Evolutionary conservation across 1,284 basidiomycete genomes (phyloP).

Genomic region (Agaricales sp.): DNA sequence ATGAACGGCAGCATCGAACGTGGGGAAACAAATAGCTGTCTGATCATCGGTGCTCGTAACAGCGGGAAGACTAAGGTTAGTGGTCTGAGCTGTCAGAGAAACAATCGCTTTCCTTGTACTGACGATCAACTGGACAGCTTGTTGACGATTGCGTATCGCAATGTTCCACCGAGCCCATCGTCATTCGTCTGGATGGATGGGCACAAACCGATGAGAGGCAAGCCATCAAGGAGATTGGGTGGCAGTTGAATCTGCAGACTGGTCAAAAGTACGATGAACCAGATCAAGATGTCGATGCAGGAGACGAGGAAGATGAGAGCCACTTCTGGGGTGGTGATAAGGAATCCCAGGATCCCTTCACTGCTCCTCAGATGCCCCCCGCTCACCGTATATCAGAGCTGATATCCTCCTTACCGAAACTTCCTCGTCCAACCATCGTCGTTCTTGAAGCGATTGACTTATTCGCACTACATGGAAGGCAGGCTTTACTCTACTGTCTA

Average conservation of each 20-base stretch:
- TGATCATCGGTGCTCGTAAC: conserved; percentile 74
- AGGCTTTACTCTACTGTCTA: conserved; percentile 85
- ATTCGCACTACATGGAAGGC: conserved; percentile 81
- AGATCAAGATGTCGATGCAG: conserved; percentile 23
- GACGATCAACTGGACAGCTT: conserved; percentile 6
- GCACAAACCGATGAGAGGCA: conserved; percentile 77
- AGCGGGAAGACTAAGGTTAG: conserved; percentile 78
- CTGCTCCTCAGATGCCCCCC: not conserved
- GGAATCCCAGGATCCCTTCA: conserved; percentile 5
- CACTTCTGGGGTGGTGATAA: conserved; percentile 30
- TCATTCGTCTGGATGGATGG: conserved; percentile 80
- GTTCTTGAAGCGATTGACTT: conserved; percentile 87
- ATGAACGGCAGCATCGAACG: conserved; percentile 64
- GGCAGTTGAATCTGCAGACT: conserved; percentile 67
- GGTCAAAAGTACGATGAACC: conserved; percentile 41
- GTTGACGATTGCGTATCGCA: conserved; percentile 25
- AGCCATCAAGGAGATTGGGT: conserved; percentile 88
- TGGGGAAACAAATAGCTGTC: conserved; percentile 85
- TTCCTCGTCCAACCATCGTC: conserved; percentile 72
- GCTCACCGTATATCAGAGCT: conserved; percentile 21
- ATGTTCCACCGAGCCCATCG: conserved; percentile 47
- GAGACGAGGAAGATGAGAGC: conserved; percentile 17
- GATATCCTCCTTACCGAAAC: conserved; percentile 67
- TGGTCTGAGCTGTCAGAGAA: too few relatives aligned
- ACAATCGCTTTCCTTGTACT: not conserved